These are phyloP conservation scores for Calocera cornea DNA, from an alignment of 768 basidiomycete genomes.

Conservation along the genomic window DNA sequence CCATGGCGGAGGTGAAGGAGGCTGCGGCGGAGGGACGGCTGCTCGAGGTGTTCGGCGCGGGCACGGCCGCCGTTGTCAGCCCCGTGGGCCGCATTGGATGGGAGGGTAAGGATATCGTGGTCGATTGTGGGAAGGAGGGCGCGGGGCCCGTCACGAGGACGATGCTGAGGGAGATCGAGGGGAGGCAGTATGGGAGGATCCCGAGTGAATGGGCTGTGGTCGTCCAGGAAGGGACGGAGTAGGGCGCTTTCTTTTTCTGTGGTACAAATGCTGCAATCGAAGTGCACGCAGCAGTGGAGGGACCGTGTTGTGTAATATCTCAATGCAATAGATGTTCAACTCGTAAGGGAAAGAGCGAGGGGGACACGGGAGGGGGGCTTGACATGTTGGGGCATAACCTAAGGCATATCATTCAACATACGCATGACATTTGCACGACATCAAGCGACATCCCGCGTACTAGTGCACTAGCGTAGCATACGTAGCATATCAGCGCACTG, in stretches of 20 bases:
- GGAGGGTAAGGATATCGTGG: conserved; percentile 23
- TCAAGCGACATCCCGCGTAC: neutral
- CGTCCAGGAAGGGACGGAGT: conserved; percentile 1
- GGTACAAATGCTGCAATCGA: neutral
- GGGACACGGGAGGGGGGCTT: too few relatives aligned
- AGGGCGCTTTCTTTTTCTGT: neutral
- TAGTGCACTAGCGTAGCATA: neutral
- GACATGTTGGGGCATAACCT: neutral
- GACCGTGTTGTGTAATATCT: too few relatives aligned
- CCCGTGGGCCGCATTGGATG: conserved; percentile 23
- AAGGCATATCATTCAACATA: neutral
- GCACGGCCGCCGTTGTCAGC: conserved; percentile 21
- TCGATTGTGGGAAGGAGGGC: conserved; percentile 22
- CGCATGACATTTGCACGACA: neutral
- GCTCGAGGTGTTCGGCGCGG: conserved; percentile 14
- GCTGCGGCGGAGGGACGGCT: conserved; percentile 9
- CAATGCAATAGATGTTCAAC: too few relatives aligned
- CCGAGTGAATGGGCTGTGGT: conserved; percentile 26
- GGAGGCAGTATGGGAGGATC: conserved; percentile 25
- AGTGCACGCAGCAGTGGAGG: too few relatives aligned
- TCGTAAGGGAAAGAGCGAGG: too few relatives aligned
- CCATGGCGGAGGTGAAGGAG: conserved; percentile 10
- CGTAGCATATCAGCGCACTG: neutral
- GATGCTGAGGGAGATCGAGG: conserved; percentile 20
- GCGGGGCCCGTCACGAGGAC: conserved; percentile 23